Evolutionary conservation across 345 rosid species (phyloP), one percentile per base, ranked within the genome.

Genomic region (Lumnitzera littorea): DNA sequence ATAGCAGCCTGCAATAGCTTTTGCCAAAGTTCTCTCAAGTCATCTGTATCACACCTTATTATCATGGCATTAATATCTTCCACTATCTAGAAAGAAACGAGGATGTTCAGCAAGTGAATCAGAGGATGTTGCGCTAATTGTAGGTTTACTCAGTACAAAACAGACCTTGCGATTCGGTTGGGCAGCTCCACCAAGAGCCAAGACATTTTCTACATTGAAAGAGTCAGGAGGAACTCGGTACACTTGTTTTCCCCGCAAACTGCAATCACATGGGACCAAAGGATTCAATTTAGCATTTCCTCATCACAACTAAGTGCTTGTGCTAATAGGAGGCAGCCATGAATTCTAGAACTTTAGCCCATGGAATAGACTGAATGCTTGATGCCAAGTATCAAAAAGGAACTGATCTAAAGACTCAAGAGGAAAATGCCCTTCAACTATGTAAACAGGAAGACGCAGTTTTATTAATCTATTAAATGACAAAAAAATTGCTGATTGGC

Each of bases 1-100:
- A 84, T 86, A 66, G 96, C 96, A 17, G 88, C 90, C 72, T 83
- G 98, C 78, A 92, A 77, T 57, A 90, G 89, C 61, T 74, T 85
- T 69, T 87, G 87, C 98, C 98, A 92, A 57, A 69, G 76, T 74
- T 79, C 83, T 68, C 71, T 74, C 49, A 82, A 82, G 53, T 90
- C 91, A 64, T 86, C 86, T 50, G 82, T 74, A 63, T 88, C 97
- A 70, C 81, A 90, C 68, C 70, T 71, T 55, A 90, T 56, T 66
- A 94, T 80, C 57, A 90, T 56, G 48, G 97, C 87, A 78, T 74
- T 90, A 54, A 61, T 83, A 80, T 90, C 97, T 77, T 94, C 97
- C 64, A 94, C 70, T 53, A 87, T 85, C 99, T 94, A 55, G 29
- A 78, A 29, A 56, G 36, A 57, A 62, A 60, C 6, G 8, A 36